These are phyloP conservation scores for Astragalus glycyphyllos DNA, from an alignment of 306 rosid species.

Conservation along the genomic window DNA sequence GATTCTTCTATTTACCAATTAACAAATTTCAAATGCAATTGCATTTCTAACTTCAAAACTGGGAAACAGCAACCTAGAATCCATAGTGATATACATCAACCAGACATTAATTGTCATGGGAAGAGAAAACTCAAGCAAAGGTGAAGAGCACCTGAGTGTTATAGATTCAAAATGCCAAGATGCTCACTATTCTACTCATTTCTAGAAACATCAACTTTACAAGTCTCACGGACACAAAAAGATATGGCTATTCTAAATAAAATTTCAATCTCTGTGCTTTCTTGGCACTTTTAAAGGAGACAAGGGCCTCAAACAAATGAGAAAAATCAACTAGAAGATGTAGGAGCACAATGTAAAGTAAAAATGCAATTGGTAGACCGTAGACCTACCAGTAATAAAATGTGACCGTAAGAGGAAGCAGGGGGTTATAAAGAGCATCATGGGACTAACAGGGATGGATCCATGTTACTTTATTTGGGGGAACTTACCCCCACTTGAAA, in stretches of 20 bases:
- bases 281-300: conserved; percentile 4
- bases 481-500: too few relatives aligned
- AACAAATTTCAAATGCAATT: conserved; percentile 28
- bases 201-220: conserved; percentile 12
- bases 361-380: conserved; percentile 13
- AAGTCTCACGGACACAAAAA: background rate
- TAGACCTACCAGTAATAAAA: background rate
- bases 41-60: conserved; percentile 18
- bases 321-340: conserved; percentile 19
- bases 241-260: background rate
- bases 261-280: background rate
- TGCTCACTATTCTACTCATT: background rate
- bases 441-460: too few relatives aligned
- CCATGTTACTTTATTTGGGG: too few relatives aligned
- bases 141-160: conserved; percentile 25
- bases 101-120: conserved; percentile 23
- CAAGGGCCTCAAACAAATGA: background rate
- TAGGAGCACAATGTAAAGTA: background rate
- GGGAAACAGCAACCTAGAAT: conserved; percentile 25
- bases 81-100: conserved; percentile 25
- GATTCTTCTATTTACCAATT: conserved; percentile 24
- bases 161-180: background rate
- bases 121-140: conserved; percentile 22
- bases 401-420: background rate
- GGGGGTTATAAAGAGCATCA: background rate